phyloP scores from a whole-genome alignment of 345 rosid genomes.

The Adansonia digitata region DNA sequence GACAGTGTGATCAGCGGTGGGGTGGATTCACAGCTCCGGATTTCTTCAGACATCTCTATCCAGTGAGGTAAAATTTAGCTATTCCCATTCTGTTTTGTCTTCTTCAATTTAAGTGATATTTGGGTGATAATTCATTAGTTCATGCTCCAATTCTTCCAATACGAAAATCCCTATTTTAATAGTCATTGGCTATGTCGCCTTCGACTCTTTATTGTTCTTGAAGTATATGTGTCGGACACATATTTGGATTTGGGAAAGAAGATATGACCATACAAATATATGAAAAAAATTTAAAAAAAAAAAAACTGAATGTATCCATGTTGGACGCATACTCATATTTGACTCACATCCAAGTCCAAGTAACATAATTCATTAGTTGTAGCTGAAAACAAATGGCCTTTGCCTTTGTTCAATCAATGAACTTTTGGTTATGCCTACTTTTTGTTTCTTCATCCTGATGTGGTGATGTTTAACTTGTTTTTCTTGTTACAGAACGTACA shows the following conservation, averaged over 20 bases:
- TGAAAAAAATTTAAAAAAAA: too few species aligned
- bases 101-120: background rate
- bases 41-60: slow-evolving; percentile 57
- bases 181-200: too few species aligned
- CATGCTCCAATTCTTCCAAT: background rate
- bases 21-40: slow-evolving; percentile 68
- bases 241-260: too few species aligned
- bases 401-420: background rate
- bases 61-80: slow-evolving; percentile 36
- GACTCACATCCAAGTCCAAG: too few species aligned
- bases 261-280: too few species aligned
- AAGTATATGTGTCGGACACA: too few species aligned
- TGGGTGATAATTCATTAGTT: background rate
- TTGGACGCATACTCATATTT: too few species aligned
- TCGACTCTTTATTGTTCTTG: too few species aligned
- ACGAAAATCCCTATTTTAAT: background rate
- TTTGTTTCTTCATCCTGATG: background rate
- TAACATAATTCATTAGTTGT: too few species aligned
- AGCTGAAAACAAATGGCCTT: background rate
- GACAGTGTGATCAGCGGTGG: slow-evolving; percentile 86
- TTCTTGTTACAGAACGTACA: background rate
- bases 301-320: too few species aligned
- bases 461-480: background rate
- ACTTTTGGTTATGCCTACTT: background rate
- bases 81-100: background rate